These are phyloP conservation scores for Gossypium schwendimanii DNA, from an alignment of 441 rosid genomes.

Conservation along the genomic window DNA sequence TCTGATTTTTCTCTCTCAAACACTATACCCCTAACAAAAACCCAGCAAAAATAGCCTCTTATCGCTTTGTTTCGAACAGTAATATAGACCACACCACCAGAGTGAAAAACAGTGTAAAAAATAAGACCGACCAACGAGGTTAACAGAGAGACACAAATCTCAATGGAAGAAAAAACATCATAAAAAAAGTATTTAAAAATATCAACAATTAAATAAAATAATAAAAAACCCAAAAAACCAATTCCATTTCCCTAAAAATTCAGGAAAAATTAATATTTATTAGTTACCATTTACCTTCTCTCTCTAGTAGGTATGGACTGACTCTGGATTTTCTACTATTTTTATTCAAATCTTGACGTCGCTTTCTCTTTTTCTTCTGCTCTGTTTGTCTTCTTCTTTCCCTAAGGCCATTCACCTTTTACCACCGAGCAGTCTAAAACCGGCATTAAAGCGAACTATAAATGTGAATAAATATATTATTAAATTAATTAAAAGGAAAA, in stretches of 20 bases:
- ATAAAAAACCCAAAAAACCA: background rate
- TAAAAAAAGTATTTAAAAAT: background rate
- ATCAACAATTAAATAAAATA: background rate
- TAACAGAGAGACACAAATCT: conserved; percentile 35
- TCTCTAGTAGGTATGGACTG: background rate
- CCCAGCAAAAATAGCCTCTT: conserved; percentile 12
- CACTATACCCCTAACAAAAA: conserved; percentile 21
- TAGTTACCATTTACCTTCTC: background rate
- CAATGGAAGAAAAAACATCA: conserved; percentile 10
- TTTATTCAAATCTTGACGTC: conserved; percentile 23
- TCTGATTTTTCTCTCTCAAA: conserved; percentile 20
- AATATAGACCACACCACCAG: conserved; percentile 20
- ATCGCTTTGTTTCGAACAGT: conserved; percentile 2
- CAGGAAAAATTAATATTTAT: too few species aligned
- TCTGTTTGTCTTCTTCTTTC: background rate
- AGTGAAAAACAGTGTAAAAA: conserved; percentile 9
- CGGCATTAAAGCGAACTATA: conserved; percentile 13
- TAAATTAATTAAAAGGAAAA: background rate
- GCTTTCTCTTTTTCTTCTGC: background rate
- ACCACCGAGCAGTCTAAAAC: conserved; percentile 34
- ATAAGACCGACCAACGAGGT: conserved; percentile 12
- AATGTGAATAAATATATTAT: background rate
- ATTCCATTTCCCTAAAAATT: background rate
- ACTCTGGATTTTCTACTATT: background rate
- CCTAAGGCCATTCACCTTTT: conserved; percentile 23